Conservation (phyloP, 2,329 filamentous ascomycete species). For the Dothideomycetes sp. region DNA sequence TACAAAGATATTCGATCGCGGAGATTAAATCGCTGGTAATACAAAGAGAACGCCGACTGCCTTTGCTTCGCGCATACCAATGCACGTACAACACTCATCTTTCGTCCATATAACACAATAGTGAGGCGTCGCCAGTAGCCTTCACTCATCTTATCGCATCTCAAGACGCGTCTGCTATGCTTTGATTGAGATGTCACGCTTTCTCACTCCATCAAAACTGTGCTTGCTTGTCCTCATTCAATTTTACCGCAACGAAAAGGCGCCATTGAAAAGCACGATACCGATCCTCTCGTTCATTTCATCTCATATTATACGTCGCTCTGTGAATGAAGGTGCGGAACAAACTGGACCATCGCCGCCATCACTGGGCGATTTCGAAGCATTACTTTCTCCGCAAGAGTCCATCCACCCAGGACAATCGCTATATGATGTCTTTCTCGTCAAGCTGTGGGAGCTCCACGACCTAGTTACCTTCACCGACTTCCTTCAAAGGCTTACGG, state of each 20-base stretch:
- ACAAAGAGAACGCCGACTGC: no score
- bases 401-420: conserved; percentile 59
- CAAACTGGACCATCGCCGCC: conserved; percentile 24
- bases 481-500: conserved; percentile 6
- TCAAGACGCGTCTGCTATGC: background rate
- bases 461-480: conserved; percentile 7
- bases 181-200: conserved; percentile 83
- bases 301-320: conserved; percentile 41
- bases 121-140: no score
- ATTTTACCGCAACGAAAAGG: conserved; percentile 46
- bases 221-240: conserved; percentile 70
- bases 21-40: no score
- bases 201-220: conserved; percentile 81
- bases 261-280: conserved; percentile 33
- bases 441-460: conserved; percentile 67
- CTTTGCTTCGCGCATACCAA: no score
- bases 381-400: conserved; percentile 23
- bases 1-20: no score
- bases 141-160: no score
- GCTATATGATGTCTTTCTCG: conserved; percentile 81
- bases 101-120: no score
- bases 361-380: conserved; percentile 20
- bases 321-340: conserved; percentile 8
- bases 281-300: conserved; percentile 71
- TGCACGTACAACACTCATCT: no score